Evolutionary conservation across 495 filamentous ascomycete genomes (phyloP).

Genomic region (Articulospora tetracladia): DNA sequence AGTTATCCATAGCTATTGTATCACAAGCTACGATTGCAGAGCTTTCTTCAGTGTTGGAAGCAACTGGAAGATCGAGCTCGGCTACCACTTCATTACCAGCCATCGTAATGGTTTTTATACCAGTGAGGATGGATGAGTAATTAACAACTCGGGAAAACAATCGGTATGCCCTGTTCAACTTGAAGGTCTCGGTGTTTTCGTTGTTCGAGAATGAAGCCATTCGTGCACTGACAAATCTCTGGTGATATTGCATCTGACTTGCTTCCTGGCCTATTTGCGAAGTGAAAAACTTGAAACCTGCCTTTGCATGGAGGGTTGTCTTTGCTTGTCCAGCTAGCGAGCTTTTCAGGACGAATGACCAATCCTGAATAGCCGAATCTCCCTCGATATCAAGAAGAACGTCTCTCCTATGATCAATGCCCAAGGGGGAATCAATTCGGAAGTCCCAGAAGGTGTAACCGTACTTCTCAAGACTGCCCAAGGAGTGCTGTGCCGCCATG

Average conservation of each 20-base stretch:
- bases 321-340: neutral
- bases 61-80: neutral
- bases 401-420: neutral
- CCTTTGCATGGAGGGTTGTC: neutral
- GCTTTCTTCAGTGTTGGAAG: neutral
- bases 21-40: neutral
- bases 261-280: neutral
- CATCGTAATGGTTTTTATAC: neutral
- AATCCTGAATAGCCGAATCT: neutral
- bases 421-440: neutral
- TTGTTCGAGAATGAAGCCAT: neutral
- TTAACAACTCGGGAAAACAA: slow-evolving; percentile 7
- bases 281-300: neutral
- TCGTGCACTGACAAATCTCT: neutral
- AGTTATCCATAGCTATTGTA: neutral
- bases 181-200: neutral
- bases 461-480: neutral
- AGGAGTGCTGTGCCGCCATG: neutral
- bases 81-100: neutral
- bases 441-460: neutral
- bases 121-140: neutral
- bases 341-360: neutral
- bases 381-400: neutral
- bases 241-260: neutral
- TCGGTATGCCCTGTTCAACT: neutral